phyloP scores from a whole-genome alignment of 2,329 filamentous ascomycete species.

The Lecanicillium sp. region DNA sequence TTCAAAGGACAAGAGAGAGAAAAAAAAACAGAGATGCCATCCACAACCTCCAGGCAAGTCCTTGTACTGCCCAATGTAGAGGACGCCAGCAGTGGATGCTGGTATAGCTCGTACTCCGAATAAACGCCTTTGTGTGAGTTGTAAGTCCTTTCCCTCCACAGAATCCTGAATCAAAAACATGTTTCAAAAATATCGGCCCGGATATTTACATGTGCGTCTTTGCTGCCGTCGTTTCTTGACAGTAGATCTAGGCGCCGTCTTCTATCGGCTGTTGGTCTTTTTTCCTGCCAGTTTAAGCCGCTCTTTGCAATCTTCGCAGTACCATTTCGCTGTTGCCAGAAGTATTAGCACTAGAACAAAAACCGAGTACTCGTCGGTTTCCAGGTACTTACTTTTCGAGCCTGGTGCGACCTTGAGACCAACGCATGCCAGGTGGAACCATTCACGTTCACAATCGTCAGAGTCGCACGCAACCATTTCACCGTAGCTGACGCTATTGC shows the following conservation, averaged over 20 bases:
- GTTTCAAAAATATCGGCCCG: too few relatives aligned
- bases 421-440: slow-evolving; percentile 79
- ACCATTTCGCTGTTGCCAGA: slow-evolving; percentile 60
- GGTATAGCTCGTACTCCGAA: too few relatives aligned
- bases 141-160: too few relatives aligned
- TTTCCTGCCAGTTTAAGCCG: slow-evolving; percentile 48
- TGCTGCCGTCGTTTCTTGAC: too few relatives aligned
- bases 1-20: too few relatives aligned
- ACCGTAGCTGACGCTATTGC: slow-evolving; percentile 71
- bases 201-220: too few relatives aligned
- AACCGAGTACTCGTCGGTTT: background rate
- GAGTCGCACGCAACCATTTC: slow-evolving; percentile 80
- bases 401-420: slow-evolving; percentile 72
- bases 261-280: slow-evolving; percentile 39
- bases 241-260: background rate
- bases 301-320: slow-evolving; percentile 71
- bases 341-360: slow-evolving; percentile 17
- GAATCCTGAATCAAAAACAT: too few relatives aligned
- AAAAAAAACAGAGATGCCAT: too few relatives aligned
- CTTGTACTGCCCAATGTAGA: too few relatives aligned
- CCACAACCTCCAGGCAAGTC: too few relatives aligned
- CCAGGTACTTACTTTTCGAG: slow-evolving; percentile 54
- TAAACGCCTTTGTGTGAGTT: too few relatives aligned
- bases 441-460: slow-evolving; percentile 63
- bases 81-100: too few relatives aligned